Evolutionary conservation across 2,329 filamentous ascomycete genomes (phyloP).

Genomic region (Phialophora verrucosa): DNA sequence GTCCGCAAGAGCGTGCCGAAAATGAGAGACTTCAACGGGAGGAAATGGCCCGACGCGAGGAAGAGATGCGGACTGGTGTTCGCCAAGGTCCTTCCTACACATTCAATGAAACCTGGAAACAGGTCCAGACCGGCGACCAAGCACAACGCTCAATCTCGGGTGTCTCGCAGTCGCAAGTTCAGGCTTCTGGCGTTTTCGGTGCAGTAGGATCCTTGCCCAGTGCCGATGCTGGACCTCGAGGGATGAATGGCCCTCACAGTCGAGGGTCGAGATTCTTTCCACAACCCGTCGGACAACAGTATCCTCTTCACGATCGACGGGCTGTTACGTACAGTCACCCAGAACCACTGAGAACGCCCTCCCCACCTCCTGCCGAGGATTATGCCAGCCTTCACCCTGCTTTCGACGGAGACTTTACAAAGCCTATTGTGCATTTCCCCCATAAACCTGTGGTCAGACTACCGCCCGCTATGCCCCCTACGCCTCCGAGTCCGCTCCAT

Average conservation of each 20-base stretch:
- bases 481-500: constrained; percentile 36
- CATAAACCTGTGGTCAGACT: constrained; percentile 78
- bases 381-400: constrained; percentile 61
- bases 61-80: constrained; percentile 44
- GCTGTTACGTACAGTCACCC: constrained; percentile 43
- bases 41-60: constrained; percentile 47
- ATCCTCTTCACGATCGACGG: constrained; percentile 44
- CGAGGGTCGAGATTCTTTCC: constrained; percentile 59
- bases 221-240: constrained; percentile 46
- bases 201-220: constrained; percentile 46
- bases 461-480: constrained; percentile 52
- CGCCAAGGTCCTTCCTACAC: constrained; percentile 45
- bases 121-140: constrained; percentile 51
- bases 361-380: constrained; percentile 64
- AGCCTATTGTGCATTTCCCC: constrained; percentile 64
- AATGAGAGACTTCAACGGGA: constrained; percentile 50
- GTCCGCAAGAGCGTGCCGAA: constrained; percentile 50
- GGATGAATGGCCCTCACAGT: constrained; percentile 44
- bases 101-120: constrained; percentile 56
- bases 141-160: constrained; percentile 49
- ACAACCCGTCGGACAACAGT: constrained; percentile 27
- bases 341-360: constrained; percentile 49
- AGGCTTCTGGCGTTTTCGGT: constrained; percentile 47
- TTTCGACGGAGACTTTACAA: constrained; percentile 56
- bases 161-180: constrained; percentile 46